Percentiles rank a stretch among this genome's conserved stretches.
Evolutionary conservation across 805 yeast species (phyloP).

Genomic region (Metschnikowia colocasiae): DNA sequence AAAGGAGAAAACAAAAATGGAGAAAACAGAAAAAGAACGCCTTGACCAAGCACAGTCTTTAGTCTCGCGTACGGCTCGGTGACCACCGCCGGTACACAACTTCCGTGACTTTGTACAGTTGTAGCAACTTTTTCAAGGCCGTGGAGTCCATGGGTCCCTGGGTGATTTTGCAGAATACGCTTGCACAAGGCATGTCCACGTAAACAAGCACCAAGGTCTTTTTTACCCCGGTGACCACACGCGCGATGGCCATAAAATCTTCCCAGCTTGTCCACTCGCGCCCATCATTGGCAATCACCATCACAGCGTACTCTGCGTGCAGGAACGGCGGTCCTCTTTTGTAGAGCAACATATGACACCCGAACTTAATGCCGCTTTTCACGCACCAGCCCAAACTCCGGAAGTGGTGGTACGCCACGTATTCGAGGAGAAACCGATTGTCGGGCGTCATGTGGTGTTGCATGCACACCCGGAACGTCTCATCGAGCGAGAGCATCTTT

Average conservation of each 20-base stretch:
- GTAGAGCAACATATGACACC: conserved; percentile 79
- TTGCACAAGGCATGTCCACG: conserved; percentile 52
- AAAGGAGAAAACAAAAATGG: background rate
- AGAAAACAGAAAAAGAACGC: too few species aligned
- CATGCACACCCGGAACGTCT: conserved; percentile 28
- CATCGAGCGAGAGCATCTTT: conserved; percentile 14
- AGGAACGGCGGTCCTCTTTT: conserved; percentile 92
- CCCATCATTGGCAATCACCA: conserved; percentile 43
- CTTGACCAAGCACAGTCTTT: conserved; percentile 5
- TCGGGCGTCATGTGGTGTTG: conserved; percentile 4
- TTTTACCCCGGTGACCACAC: conserved; percentile 85
- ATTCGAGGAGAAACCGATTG: conserved; percentile 46
- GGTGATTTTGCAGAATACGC: conserved; percentile 20
- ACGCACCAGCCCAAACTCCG: conserved; percentile 94
- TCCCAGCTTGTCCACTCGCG: conserved; percentile 50
- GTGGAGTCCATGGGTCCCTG: conserved; percentile 8
- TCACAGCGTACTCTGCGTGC: conserved; percentile 84
- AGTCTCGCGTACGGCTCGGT: conserved; percentile 80
- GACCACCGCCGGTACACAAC: conserved; percentile 77
- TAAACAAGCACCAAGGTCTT: conserved; percentile 70
- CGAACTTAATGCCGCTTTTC: conserved; percentile 87
- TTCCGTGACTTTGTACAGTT: conserved; percentile 55
- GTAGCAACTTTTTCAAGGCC: conserved; percentile 29
- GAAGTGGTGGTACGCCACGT: conserved; percentile 80
- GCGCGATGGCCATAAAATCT: conserved; percentile 54